Evolutionary conservation across 202 grass and related monocot genomes (phyloP).

Genomic region (Brachypodium distachyon): DNA sequence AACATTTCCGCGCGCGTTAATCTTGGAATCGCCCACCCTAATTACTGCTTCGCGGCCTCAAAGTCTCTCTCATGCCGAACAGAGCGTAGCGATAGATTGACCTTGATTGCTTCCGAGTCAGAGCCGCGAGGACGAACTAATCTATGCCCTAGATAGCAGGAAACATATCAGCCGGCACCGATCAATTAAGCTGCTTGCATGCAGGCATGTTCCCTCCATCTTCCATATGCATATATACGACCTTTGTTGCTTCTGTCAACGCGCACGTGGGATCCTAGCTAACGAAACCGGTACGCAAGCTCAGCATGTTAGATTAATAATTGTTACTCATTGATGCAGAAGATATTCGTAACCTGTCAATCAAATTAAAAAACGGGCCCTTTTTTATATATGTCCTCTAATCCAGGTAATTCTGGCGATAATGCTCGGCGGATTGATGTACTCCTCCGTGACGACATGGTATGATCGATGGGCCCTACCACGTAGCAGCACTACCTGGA

Average conservation of each 20-base stretch:
- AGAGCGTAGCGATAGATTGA: neutral
- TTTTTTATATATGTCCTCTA: no score
- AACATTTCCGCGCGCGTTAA: neutral
- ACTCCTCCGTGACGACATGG: neutral
- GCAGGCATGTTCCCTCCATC: neutral
- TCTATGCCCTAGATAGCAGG: conserved; percentile 22
- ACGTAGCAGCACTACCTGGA: neutral
- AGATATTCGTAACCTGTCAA: neutral
- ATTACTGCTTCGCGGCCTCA: neutral
- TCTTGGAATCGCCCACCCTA: neutral
- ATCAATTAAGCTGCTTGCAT: neutral
- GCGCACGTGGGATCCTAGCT: neutral
- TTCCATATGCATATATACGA: neutral
- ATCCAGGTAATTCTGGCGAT: neutral
- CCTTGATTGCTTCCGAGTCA: conserved; percentile 1
- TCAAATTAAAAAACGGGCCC: no score
- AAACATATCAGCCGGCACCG: neutral
- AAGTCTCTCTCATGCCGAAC: no score
- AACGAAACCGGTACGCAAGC: neutral
- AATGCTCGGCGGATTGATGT: neutral
- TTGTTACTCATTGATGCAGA: no score
- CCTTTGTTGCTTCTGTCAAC: neutral
- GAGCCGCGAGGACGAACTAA: neutral
- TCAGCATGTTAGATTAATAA: no score
- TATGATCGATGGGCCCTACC: neutral